A percentile compares a stretch with the other conserved stretches of the same genome.
Conservation (phyloP, 164 flowering plant species). For the Stephania yunnanensis region DNA sequence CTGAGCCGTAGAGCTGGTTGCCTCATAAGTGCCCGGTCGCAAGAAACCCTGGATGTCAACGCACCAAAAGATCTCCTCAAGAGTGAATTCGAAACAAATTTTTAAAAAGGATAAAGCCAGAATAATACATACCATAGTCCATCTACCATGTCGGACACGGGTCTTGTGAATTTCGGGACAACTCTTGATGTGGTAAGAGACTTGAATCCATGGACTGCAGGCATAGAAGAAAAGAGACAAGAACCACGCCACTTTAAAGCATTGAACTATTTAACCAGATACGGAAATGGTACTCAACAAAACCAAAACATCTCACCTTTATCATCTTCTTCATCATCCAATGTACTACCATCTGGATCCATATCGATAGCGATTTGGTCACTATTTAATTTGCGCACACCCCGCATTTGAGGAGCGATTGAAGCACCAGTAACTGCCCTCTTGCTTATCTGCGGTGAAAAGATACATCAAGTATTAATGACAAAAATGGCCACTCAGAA, state of each 20-base stretch:
- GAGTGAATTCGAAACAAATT: neutral
- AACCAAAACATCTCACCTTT: conserved; percentile 46
- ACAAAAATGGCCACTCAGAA: neutral
- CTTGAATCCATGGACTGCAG: conserved; percentile 88
- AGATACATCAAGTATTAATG: neutral
- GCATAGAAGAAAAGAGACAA: conserved; percentile 1
- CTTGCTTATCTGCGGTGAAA: conserved; percentile 53
- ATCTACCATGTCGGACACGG: conserved; percentile 78
- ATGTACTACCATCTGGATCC: conserved; percentile 36
- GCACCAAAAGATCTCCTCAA: conserved; percentile 1
- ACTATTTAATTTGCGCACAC: conserved; percentile 68
- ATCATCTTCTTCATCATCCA: conserved; percentile 91
- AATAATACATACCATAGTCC: conserved; percentile 68
- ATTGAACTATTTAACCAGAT: neutral
- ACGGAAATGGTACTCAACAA: neutral
- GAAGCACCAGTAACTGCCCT: conserved; percentile 49
- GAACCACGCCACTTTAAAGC: neutral
- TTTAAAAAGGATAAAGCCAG: neutral
- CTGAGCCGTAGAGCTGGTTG: conserved; percentile 87
- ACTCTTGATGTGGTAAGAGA: conserved; percentile 82
- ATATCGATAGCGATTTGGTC: conserved; percentile 89
- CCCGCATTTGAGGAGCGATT: conserved; percentile 64
- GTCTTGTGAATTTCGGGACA: conserved; percentile 83
- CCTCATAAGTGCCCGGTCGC: conserved; percentile 89
- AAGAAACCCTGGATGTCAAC: conserved; percentile 69